Percentiles rank a stretch among this genome's conserved stretches.
Evolutionary conservation across 306 rosid species (phyloP).

Genomic region (Carpinus viminea): DNA sequence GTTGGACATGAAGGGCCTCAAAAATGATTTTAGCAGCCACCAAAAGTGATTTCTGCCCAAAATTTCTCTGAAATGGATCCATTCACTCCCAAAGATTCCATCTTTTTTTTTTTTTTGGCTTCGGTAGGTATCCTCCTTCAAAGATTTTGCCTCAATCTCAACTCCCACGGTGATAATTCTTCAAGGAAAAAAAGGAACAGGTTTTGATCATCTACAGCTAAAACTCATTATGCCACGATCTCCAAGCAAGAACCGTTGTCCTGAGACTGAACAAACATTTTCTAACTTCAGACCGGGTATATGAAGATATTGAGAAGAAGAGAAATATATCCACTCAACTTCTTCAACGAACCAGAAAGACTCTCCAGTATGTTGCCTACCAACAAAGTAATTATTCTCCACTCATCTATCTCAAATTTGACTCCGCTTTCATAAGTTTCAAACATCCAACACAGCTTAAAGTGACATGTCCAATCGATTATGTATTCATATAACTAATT

Average conservation of each 20-base stretch:
- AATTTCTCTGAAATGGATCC: neutral
- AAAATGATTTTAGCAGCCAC: neutral
- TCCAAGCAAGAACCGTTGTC: neutral
- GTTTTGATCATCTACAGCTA: neutral
- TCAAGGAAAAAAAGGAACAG: neutral
- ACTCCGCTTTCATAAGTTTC: slow-evolving; percentile 1
- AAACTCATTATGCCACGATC: neutral
- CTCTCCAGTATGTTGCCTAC: neutral
- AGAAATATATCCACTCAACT: neutral
- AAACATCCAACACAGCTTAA: neutral
- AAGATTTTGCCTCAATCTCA: neutral
- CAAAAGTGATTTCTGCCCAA: neutral
- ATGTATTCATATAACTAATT: neutral
- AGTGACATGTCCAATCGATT: neutral
- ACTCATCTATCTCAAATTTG: slow-evolving; percentile 11
- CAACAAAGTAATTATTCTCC: neutral
- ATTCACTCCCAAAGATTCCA: neutral
- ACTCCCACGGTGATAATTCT: neutral
- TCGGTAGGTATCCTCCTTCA: neutral
- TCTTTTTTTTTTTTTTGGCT: neutral
- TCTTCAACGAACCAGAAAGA: neutral
- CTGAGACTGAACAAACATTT: neutral
- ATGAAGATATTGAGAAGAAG: neutral
- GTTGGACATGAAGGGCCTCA: neutral
- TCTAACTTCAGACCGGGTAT: neutral